Evolutionary conservation across 306 rosid genomes (phyloP).

Genomic region (Phaseolus lunatus): DNA sequence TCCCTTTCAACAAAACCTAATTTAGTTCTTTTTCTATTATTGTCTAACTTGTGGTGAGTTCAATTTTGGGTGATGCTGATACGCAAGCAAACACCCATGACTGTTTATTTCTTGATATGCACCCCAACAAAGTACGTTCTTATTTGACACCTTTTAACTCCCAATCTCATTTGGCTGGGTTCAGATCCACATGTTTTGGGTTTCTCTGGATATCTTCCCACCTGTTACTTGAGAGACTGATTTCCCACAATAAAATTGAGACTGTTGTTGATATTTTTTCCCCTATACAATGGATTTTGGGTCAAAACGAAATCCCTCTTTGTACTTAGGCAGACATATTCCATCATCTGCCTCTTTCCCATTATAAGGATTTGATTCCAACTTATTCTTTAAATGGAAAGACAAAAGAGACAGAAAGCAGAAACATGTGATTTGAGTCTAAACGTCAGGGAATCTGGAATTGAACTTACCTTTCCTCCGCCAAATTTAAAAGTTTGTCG

Average conservation of each 20-base stretch:
- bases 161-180: neutral
- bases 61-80: neutral
- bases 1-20: constrained; percentile 25
- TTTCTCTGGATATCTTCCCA: neutral
- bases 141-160: neutral
- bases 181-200: neutral
- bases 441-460: neutral
- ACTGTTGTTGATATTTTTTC: neutral
- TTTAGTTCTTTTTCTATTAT: neutral
- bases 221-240: neutral
- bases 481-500: neutral
- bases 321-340: neutral
- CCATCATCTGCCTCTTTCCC: neutral
- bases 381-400: neutral
- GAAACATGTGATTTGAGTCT: neutral
- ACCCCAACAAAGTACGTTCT: neutral
- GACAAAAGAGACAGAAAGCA: neutral
- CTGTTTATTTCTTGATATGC: too few relatives aligned
- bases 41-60: neutral
- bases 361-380: neutral
- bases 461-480: constrained; percentile 3
- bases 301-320: neutral
- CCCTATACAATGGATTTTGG: neutral
- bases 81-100: neutral
- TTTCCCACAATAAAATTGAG: neutral